phyloP scores from a whole-genome alignment of 225 moss, liverwort and hornwort genomes.

The Sphagnum tenellum region DNA sequence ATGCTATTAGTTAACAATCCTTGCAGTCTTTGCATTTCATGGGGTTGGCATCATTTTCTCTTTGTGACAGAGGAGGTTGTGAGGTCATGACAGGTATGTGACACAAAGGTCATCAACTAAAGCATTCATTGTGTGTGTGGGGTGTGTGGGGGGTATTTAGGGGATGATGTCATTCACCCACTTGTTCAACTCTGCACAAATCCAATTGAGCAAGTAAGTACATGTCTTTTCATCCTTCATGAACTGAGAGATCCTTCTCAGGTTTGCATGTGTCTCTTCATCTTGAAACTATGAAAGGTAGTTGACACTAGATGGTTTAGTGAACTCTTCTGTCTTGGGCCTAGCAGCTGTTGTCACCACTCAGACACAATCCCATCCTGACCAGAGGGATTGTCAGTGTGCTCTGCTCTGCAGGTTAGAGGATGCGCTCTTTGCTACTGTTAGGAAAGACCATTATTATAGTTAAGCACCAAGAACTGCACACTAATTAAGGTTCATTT shows the following conservation, averaged over 20 bases:
- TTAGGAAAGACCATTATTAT: too few relatives aligned
- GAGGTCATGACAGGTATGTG: too few relatives aligned
- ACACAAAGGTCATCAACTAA: too few relatives aligned
- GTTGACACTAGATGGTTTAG: not conserved
- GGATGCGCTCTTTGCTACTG: too few relatives aligned
- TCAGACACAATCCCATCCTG: not conserved
- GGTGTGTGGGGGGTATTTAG: constrained; percentile 38
- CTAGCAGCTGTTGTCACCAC: not conserved
- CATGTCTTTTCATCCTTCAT: constrained; percentile 14
- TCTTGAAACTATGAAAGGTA: not conserved
- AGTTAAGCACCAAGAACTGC: too few relatives aligned
- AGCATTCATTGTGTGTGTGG: constrained; percentile 3
- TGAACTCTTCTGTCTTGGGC: too few relatives aligned
- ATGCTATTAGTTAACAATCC: too few relatives aligned
- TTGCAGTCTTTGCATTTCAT: too few relatives aligned
- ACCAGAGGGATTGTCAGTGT: not conserved
- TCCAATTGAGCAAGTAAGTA: constrained; percentile 77
- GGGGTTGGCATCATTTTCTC: too few relatives aligned
- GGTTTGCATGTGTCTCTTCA: not conserved
- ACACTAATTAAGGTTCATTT: not conserved
- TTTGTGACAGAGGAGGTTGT: too few relatives aligned
- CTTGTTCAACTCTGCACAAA: constrained; percentile 56
- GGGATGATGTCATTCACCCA: constrained; percentile 48
- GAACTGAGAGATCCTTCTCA: not conserved
- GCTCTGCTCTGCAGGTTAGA: not conserved